Evolutionary conservation across 2,329 filamentous ascomycete genomes (phyloP), one percentile per base, ranked within the genome.

Genomic region (Kalmusia sp.): DNA sequence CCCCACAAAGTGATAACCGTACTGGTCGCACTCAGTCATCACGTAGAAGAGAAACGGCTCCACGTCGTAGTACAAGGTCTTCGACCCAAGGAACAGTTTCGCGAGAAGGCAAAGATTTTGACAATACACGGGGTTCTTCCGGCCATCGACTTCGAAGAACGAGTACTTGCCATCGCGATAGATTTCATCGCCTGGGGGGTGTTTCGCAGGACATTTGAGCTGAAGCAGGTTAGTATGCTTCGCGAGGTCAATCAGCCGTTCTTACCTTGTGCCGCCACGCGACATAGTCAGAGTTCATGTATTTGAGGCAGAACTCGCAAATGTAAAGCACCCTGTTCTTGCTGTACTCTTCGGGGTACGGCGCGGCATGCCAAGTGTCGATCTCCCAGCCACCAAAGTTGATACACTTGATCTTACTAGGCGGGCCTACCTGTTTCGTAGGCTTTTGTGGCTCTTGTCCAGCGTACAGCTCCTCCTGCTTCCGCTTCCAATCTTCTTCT

Each of bases 211-310:
- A 65, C 95, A 99, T 79, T 99, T 99, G 65, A 82, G 75, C 75
- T 78, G 45, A 2, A n/a, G 5, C 6, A 12, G 34, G 56, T 76
- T 51, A 76, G 68, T 43, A 45, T 1, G 31, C 24, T 17, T 4
- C 17, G 21, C 14, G 3, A 21, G 28, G 14, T n/a, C 7, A 17
- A 6, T 2, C 7, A 15, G 21, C 8, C n/a, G 9, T 24, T 37
- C 64, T 52, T 67, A 77, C 76, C 78, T 98, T 98, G 76, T 99
- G 95, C 48, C 95, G 86, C 92, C 93, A 98, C 12, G 95, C 93
- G 24, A 99, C 95, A 67, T 96, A 98, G 72, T 97, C 93, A 15
- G 95, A 98, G 75, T 96, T 96, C 92, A 99, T 97, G 78, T 99
- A 99, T 77, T 98, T 99, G 55, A 99, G 82, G 72, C 95, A 99